phyloP scores from a whole-genome alignment of 495 filamentous ascomycete genomes.

The Parathielavia hyrcaniae region DNA sequence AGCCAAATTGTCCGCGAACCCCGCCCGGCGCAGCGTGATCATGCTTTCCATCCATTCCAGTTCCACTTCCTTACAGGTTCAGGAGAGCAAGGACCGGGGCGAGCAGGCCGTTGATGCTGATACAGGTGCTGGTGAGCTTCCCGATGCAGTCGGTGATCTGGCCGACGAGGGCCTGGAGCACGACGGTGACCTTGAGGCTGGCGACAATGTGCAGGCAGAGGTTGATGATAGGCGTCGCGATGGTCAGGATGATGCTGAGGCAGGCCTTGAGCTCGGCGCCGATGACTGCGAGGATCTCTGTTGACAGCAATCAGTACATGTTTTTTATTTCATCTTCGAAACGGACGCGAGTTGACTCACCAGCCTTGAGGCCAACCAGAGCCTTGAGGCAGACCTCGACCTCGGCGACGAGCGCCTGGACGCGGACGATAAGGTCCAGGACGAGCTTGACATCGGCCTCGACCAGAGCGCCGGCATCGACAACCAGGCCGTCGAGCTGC shows the following conservation, averaged over 20 bases:
- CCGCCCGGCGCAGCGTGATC: neutral
- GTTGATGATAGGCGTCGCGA: neutral
- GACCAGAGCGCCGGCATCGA: constrained; percentile 10
- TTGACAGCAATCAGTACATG: neutral
- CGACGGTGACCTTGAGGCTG: constrained; percentile 18
- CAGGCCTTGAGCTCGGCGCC: constrained; percentile 3
- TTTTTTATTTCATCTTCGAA: fast-evolving
- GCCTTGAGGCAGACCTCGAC: constrained; percentile 10
- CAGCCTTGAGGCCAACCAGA: constrained; percentile 6
- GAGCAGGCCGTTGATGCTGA: constrained; percentile 1
- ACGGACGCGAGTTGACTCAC: neutral
- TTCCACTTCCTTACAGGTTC: neutral
- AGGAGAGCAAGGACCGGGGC: neutral
- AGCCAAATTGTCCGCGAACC: neutral
- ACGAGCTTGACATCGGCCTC: constrained; percentile 8
- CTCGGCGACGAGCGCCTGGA: constrained; percentile 10
- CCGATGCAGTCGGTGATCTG: neutral
- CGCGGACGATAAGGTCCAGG: constrained; percentile 12
- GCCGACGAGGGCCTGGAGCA: neutral
- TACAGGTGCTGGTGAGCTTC: neutral
- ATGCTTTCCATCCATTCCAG: neutral
- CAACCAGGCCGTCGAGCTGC: constrained; percentile 5
- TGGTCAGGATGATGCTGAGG: constrained; percentile 4
- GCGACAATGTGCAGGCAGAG: constrained; percentile 22
- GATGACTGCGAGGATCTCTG: constrained; percentile 13